These are phyloP conservation scores for Kodamaea sp. DNA, from an alignment of 1,139 yeast species.

Conservation along the genomic window DNA sequence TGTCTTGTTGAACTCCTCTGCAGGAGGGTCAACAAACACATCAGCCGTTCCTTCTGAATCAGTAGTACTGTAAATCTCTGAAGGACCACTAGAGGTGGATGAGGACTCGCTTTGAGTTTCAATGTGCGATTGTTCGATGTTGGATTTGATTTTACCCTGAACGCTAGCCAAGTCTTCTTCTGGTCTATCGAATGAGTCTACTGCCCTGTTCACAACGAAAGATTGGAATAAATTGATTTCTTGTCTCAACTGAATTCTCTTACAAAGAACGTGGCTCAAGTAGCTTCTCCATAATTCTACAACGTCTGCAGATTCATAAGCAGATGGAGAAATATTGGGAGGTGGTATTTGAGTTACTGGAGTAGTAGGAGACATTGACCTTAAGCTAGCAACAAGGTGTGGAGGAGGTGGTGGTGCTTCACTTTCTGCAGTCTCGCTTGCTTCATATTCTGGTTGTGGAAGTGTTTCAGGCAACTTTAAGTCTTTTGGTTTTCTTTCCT, in stretches of 20 bases:
- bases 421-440: conserved; percentile 21
- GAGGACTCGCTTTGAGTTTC: conserved; percentile 5
- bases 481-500: too few relatives aligned
- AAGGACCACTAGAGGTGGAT: conserved; percentile 1
- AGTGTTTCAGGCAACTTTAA: conserved; percentile 3
- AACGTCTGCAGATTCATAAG: conserved; percentile 15
- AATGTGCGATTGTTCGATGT: not conserved
- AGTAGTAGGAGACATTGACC: not conserved
- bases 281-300: conserved; percentile 41
- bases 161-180: conserved; percentile 5
- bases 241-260: conserved; percentile 43
- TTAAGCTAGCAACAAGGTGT: conserved; percentile 15
- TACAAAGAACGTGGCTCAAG: conserved; percentile 36
- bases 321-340: not conserved
- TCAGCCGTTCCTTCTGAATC: conserved; percentile 9
- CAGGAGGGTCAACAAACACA: conserved; percentile 20
- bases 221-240: conserved; percentile 41
- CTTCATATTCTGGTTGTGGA: conserved; percentile 2
- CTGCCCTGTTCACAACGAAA: conserved; percentile 19
- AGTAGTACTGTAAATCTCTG: conserved; percentile 6
- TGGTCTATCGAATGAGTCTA: conserved; percentile 4
- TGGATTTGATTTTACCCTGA: not conserved
- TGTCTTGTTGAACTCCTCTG: conserved; percentile 25
- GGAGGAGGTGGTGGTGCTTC: conserved; percentile 33
- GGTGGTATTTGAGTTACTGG: conserved; percentile 1